Conservation (phyloP, 1,284 basidiomycete genomes). For the Leccinum pallidistipes region DNA sequence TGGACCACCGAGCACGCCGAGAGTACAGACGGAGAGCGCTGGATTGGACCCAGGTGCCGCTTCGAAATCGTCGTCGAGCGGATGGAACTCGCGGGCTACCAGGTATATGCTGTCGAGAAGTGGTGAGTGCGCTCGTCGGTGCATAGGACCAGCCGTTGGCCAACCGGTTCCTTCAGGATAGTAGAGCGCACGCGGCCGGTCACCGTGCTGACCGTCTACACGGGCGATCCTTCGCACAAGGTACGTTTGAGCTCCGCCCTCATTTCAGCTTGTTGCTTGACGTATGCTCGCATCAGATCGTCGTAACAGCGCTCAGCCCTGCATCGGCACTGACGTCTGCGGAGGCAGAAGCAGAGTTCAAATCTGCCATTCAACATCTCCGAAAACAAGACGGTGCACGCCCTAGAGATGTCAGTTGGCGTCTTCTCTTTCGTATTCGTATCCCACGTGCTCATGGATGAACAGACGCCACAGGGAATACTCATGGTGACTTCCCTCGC, state of each 20-base stretch:
- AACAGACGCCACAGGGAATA: constrained; percentile 61
- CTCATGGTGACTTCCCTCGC: constrained; percentile 81
- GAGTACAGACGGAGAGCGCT: constrained; percentile 32
- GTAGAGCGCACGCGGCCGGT: constrained; percentile 61
- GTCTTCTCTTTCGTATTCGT: neutral
- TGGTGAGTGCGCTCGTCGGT: constrained; percentile 47
- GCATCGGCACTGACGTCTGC: constrained; percentile 38
- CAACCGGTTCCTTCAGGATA: constrained; percentile 46
- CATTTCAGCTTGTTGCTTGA: constrained; percentile 2
- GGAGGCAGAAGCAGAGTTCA: constrained; percentile 58
- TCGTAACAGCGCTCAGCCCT: constrained; percentile 56
- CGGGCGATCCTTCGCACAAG: constrained; percentile 67
- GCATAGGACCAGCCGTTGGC: constrained; percentile 1
- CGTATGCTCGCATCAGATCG: constrained; percentile 44
- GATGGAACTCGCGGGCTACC: constrained; percentile 57
- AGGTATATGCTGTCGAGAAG: constrained; percentile 82
- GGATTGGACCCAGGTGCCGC: constrained; percentile 39
- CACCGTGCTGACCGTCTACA: constrained; percentile 68
- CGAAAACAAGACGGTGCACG: constrained; percentile 62
- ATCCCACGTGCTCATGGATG: constrained; percentile 16
- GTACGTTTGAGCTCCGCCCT: constrained; percentile 32
- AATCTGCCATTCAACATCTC: constrained; percentile 56
- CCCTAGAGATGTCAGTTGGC: constrained; percentile 53
- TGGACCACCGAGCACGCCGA: constrained; percentile 18
- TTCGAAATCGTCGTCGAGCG: constrained; percentile 50